Conservation (phyloP, 2,329 filamentous ascomycete species). For the Balansia obtecta region DNA sequence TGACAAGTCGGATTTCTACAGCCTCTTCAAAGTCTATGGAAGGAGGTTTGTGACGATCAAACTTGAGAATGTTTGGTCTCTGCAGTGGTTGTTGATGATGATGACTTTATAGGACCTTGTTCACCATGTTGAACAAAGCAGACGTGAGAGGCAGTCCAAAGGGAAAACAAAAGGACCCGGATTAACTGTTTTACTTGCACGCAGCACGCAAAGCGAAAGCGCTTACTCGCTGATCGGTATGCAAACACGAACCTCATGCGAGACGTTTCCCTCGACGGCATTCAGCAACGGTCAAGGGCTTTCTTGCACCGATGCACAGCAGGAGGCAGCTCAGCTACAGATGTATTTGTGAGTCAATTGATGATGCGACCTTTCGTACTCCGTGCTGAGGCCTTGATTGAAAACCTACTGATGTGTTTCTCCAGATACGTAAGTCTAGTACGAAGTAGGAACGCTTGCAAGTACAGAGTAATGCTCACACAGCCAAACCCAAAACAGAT, state of each 20-base stretch:
- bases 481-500: constrained; percentile 10
- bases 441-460: neutral
- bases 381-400: neutral
- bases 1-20: constrained; percentile 53
- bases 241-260: constrained; percentile 56
- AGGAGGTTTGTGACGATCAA: constrained; percentile 29
- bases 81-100: neutral
- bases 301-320: constrained; percentile 42
- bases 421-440: constrained; percentile 4
- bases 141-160: constrained; percentile 25
- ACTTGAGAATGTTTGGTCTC: neutral
- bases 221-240: constrained; percentile 53
- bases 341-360: constrained; percentile 45
- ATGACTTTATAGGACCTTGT: constrained; percentile 38
- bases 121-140: constrained; percentile 42
- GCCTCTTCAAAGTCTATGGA: constrained; percentile 46
- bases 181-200: neutral
- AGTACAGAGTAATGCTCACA: neutral
- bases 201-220: constrained; percentile 50
- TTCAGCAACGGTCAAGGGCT: constrained; percentile 40
- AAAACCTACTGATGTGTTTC: neutral
- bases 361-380: no score
- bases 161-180: neutral
- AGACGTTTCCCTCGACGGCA: constrained; percentile 39
- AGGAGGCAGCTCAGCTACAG: constrained; percentile 19